Conservation (phyloP, 1,139 yeast species). For the Taphrina confusa region DNA sequence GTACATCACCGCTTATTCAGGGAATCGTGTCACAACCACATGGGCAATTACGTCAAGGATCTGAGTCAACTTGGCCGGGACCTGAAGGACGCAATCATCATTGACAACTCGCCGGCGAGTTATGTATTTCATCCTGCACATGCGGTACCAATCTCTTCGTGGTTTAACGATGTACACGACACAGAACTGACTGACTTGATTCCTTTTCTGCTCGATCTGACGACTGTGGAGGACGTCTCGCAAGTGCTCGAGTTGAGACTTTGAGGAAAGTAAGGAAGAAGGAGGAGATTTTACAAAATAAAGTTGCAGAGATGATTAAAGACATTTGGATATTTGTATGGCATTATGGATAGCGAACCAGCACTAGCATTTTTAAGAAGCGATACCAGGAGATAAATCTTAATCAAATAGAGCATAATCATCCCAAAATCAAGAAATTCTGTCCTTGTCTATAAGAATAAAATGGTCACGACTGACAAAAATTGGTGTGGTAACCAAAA, state of each 20-base stretch:
- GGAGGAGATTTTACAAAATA: no score
- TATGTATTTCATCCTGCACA: conserved; percentile 96
- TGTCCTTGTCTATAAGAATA: no score
- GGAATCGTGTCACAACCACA: conserved; percentile 76
- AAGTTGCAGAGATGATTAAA: no score
- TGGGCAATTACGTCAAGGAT: conserved; percentile 92
- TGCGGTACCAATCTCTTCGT: conserved; percentile 95
- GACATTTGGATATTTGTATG: neutral
- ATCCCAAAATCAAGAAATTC: no score
- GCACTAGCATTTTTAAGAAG: conserved; percentile 1
- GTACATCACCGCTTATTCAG: conserved; percentile 91
- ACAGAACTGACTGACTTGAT: conserved; percentile 88
- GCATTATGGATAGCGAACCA: neutral
- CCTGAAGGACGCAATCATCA: conserved; percentile 75
- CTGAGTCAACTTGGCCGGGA: conserved; percentile 93
- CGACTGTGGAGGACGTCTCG: conserved; percentile 75
- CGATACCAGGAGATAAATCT: no score
- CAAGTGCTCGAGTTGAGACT: conserved; percentile 61
- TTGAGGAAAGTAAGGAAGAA: no score
- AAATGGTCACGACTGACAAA: no score
- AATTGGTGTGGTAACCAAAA: no score
- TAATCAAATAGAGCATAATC: no score
- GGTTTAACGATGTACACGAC: conserved; percentile 98
- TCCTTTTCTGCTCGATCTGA: conserved; percentile 83
- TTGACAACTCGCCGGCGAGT: conserved; percentile 96